Percentiles rank a stretch among this genome's conserved stretches.
phyloP scores from a whole-genome alignment of 1,284 basidiomycete species.

The Chalciporus sp. region DNA sequence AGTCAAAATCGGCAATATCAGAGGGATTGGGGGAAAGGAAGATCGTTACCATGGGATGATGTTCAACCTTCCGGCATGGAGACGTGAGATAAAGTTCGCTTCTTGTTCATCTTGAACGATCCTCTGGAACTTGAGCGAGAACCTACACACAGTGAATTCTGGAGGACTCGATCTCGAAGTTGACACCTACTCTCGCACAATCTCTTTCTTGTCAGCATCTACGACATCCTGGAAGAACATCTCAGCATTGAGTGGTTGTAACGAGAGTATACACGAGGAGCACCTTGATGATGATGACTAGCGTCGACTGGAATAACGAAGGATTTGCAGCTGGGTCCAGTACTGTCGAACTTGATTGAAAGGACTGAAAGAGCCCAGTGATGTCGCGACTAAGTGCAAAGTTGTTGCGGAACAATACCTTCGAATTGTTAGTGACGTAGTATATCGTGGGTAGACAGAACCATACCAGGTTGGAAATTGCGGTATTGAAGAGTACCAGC shows the following conservation, averaged over 20 bases:
- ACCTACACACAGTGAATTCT: constrained; percentile 39
- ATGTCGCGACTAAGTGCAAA: constrained; percentile 63
- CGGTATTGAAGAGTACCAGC: constrained; percentile 65
- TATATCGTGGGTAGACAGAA: neutral
- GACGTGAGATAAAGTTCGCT: constrained; percentile 59
- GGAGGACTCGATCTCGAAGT: constrained; percentile 21
- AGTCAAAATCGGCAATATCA: too few relatives aligned
- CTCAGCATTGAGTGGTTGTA: neutral
- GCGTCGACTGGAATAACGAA: constrained; percentile 56
- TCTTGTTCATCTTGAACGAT: constrained; percentile 63
- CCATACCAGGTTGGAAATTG: constrained; percentile 55
- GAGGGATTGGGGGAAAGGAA: too few relatives aligned
- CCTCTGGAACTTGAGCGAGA: constrained; percentile 53
- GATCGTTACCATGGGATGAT: constrained; percentile 52
- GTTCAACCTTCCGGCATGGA: constrained; percentile 54
- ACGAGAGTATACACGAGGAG: neutral
- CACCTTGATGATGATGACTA: constrained; percentile 68
- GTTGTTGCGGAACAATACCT: constrained; percentile 61
- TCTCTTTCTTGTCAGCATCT: constrained; percentile 57
- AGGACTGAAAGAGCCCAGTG: constrained; percentile 61
- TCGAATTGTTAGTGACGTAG: too few relatives aligned
- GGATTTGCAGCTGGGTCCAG: constrained; percentile 61
- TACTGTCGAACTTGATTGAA: constrained; percentile 62
- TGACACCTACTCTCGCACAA: constrained; percentile 47
- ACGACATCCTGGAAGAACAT: constrained; percentile 51